Base-by-base conservation (phyloP, 2,329 filamentous ascomycete species). In the Ustulina deusta region DNA sequence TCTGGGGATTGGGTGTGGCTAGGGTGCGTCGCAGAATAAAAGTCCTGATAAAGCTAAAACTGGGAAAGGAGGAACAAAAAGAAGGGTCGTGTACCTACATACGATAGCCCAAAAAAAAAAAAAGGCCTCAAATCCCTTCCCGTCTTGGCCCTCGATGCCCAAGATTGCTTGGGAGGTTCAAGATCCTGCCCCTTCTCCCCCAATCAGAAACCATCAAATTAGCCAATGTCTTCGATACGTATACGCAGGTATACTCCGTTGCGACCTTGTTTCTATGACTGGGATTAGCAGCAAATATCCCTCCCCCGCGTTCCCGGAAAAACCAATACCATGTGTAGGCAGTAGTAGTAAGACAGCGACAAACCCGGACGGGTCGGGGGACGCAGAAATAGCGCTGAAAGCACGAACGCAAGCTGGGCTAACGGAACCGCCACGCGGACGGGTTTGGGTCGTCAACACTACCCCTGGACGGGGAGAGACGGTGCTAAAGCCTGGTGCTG, bases 141-240 rank as follows among this genome's bases (percentile, higher is more conserved):
- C 55, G 48, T 38, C 61, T 57, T 61, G 61, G 65, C 56, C 59
- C 22, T 51, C 25, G 52, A 51, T 57, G 51, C 58, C 52, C 63
- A 61, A 56, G 25, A 55, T 54, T 65, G 36, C 29, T 55, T 42
- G 15, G 34, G 29, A 13, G 51, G 4, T 38, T 38, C 51, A 40
- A 36, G 51, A 42, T 42, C 36, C 52, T 38, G 11, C 27, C 5
- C 15, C 10, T 51, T 11, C 29, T 17, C 46, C 34, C 36, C 48
- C 49, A 63, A 68, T 68, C 22, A 63, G 42, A 60, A 52, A 61
- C 34, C 5, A 25, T 15, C 40, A 51, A n/a, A 63, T 67, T 51
- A 36, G 57, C 61, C 64, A 63, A 54, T 40, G 27, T 44, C 36
- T 44, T 38, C 15, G 15, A 6, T 27, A 17, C 27, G 10, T 40